These are phyloP conservation scores for Cladobotryum mycophilum DNA, from an alignment of 2,329 filamentous ascomycete genomes.

Conservation along the genomic window DNA sequence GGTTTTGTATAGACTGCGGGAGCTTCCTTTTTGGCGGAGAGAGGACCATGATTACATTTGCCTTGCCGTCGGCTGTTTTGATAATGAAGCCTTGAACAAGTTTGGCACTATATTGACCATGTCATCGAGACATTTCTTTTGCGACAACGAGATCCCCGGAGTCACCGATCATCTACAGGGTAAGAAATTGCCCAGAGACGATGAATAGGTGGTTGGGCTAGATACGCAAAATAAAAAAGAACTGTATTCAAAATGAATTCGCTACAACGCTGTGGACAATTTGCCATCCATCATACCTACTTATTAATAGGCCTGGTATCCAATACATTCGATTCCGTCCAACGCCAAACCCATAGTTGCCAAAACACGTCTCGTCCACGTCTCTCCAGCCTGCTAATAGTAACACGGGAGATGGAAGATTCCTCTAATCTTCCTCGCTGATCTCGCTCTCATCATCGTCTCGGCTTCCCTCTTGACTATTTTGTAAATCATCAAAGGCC, in stretches of 20 bases:
- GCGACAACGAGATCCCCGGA: conserved; percentile 40
- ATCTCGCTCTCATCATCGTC: conserved; percentile 56
- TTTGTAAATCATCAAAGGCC: conserved; percentile 46
- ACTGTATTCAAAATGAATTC: too few relatives aligned
- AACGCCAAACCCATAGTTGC: too few relatives aligned
- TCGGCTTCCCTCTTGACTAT: conserved; percentile 41
- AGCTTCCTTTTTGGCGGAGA: conserved; percentile 41
- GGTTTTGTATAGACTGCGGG: conserved; percentile 45
- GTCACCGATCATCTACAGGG: conserved; percentile 38
- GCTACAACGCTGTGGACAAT: too few relatives aligned
- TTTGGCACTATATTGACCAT: conserved; percentile 36
- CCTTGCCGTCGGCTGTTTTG: conserved; percentile 39
- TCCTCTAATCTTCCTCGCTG: conserved; percentile 54
- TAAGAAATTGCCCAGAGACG: conserved; percentile 4
- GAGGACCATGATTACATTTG: conserved; percentile 23
- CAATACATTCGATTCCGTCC: too few relatives aligned
- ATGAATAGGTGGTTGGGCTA: conserved; percentile 4
- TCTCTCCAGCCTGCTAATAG: too few relatives aligned
- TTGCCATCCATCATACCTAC: too few relatives aligned
- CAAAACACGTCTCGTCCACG: too few relatives aligned
- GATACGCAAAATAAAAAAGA: conserved; percentile 7
- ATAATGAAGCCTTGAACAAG: conserved; percentile 35
- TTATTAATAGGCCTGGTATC: too few relatives aligned
- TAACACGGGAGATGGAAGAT: too few relatives aligned
- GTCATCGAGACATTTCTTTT: conserved; percentile 34